Conservation (phyloP, 805 yeast species). For the Kazachstania africana region DNA sequence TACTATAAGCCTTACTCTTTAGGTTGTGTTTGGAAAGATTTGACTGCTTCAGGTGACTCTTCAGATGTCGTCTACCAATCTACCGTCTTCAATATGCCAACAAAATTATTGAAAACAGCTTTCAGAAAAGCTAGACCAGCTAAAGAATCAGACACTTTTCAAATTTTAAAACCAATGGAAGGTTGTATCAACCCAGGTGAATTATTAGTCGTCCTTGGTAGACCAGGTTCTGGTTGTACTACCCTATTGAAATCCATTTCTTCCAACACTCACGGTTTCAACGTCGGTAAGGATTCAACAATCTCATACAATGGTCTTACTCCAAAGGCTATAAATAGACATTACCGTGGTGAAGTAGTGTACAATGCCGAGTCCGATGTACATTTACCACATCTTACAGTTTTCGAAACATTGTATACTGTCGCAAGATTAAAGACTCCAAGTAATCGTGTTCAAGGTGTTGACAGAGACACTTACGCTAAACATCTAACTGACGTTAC, state of each 20-base stretch:
- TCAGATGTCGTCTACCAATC: conserved; percentile 58
- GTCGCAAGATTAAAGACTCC: background rate
- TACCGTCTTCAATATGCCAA: conserved; percentile 37
- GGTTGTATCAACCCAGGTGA: background rate
- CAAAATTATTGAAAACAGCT: background rate
- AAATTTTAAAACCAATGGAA: background rate
- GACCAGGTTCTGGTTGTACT: background rate
- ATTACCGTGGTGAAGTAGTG: background rate
- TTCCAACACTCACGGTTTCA: background rate
- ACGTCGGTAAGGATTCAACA: background rate
- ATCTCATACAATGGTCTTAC: background rate
- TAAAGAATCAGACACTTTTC: background rate
- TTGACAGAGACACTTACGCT: background rate
- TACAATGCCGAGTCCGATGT: background rate
- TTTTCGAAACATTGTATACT: background rate
- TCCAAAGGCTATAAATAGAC: background rate
- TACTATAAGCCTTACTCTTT: conserved; percentile 50
- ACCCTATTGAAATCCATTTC: background rate
- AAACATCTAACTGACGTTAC: background rate
- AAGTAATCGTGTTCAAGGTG: background rate
- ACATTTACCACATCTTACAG: conserved; percentile 14
- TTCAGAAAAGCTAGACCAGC: conserved; percentile 12
- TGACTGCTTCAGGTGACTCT: conserved; percentile 55
- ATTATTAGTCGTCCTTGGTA: background rate
- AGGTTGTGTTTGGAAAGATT: conserved; percentile 46